phyloP scores from a whole-genome alignment of 1,284 basidiomycete genomes.

The Marasmius sp. region DNA sequence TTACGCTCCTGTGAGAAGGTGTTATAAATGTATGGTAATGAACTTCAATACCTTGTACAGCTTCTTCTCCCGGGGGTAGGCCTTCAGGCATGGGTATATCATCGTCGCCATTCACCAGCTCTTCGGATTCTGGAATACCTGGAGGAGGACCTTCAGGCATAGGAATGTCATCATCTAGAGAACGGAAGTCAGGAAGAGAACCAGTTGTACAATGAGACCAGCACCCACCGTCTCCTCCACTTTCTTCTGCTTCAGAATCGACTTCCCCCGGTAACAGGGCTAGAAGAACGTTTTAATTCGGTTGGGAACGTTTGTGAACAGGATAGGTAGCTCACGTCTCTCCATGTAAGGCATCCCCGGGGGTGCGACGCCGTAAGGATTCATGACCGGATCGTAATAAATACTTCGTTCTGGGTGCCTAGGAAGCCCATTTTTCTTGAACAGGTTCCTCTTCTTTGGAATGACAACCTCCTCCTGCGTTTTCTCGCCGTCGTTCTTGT shows the following conservation, averaged over 20 bases:
- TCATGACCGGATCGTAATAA: slow-evolving; percentile 92
- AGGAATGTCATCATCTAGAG: slow-evolving; percentile 46
- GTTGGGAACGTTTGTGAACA: background rate
- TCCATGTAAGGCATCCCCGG: slow-evolving; percentile 96
- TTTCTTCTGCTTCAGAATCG: slow-evolving; percentile 56
- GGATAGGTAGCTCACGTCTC: slow-evolving; percentile 55
- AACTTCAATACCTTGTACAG: slow-evolving; percentile 9
- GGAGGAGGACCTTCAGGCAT: slow-evolving; percentile 81
- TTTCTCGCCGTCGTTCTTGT: slow-evolving; percentile 42
- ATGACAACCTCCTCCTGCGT: slow-evolving; percentile 43
- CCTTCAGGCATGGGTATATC: slow-evolving; percentile 88
- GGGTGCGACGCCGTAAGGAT: slow-evolving; percentile 93
- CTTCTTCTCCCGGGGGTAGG: slow-evolving; percentile 55
- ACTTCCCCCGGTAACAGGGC: slow-evolving; percentile 63
- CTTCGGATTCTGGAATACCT: slow-evolving; percentile 49
- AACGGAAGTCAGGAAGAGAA: background rate
- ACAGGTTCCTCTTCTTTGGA: slow-evolving; percentile 61
- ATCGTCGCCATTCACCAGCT: slow-evolving; percentile 60
- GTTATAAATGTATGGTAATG: no score
- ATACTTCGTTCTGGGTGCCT: slow-evolving; percentile 86
- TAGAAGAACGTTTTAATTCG: slow-evolving; percentile 24
- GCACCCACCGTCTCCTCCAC: slow-evolving; percentile 34
- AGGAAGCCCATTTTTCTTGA: slow-evolving; percentile 80
- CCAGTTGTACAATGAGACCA: background rate
- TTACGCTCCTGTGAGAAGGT: background rate